phyloP scores from a whole-genome alignment of 139 green algal genomes.

The Chlorella sorokiniana region DNA sequence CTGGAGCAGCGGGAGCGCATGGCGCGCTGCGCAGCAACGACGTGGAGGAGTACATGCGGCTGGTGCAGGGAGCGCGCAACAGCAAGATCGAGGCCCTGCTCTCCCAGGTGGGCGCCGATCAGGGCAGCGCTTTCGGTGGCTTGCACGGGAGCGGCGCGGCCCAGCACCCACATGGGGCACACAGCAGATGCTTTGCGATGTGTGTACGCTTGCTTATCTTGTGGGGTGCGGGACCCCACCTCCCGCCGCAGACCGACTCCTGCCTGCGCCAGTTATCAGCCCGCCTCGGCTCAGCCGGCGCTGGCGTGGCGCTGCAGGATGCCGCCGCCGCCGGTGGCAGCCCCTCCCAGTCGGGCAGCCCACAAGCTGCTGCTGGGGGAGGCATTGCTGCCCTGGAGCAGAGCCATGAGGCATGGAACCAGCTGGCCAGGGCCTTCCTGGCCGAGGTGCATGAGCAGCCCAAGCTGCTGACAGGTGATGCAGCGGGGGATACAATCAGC shows the following conservation, averaged over 20 bases:
- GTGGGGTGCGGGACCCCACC: not conserved
- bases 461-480: conserved; percentile 25
- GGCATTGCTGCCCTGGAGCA: conserved; percentile 30
- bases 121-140: too few relatives aligned
- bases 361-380: not conserved
- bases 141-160: too few relatives aligned
- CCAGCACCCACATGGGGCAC: too few relatives aligned
- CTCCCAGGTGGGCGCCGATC: conserved; percentile 41
- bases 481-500: not conserved
- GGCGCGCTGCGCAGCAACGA: conserved; percentile 74
- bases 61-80: conserved; percentile 66
- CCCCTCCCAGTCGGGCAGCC: not conserved
- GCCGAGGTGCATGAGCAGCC: conserved; percentile 62
- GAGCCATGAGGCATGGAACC: conserved; percentile 38
- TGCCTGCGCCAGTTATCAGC: conserved; percentile 61
- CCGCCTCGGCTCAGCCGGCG: conserved; percentile 21
- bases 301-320: not conserved
- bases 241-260: conserved; percentile 47
- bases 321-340: not conserved
- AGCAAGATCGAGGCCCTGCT: conserved; percentile 66
- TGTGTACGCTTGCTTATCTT: too few relatives aligned
- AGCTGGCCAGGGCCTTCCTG: conserved; percentile 39
- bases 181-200: too few relatives aligned
- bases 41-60: conserved; percentile 76
- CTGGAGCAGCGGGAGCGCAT: conserved; percentile 55